A percentile compares a stretch with the other conserved stretches of the same genome.
Conservation (phyloP, 345 rosid genomes). For the Sonneratia alba region DNA sequence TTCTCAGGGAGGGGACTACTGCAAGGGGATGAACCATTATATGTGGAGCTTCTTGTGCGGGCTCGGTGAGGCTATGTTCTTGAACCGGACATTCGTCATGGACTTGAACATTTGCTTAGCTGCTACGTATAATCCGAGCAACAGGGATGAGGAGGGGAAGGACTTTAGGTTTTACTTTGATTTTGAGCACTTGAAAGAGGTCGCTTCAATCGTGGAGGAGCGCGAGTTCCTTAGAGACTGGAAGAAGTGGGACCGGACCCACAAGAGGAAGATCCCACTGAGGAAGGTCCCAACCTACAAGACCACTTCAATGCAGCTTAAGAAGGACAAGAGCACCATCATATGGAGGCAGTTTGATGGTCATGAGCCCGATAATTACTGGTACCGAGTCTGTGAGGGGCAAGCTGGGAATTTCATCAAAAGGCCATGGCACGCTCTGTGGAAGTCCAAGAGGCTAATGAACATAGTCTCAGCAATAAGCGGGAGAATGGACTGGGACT, state of each 20-base stretch:
- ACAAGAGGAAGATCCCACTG: conserved; percentile 60
- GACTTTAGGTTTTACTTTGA: conserved; percentile 84
- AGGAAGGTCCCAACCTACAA: conserved; percentile 64
- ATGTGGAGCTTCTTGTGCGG: conserved; percentile 96
- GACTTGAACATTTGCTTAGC: conserved; percentile 80
- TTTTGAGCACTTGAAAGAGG: conserved; percentile 84
- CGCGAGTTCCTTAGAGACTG: conserved; percentile 66
- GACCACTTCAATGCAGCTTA: conserved; percentile 59
- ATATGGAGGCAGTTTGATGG: conserved; percentile 88
- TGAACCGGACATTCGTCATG: conserved; percentile 86
- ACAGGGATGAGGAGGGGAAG: conserved; percentile 75
- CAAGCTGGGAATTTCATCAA: conserved; percentile 55
- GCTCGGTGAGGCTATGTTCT: conserved; percentile 85
- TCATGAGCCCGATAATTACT: conserved; percentile 80
- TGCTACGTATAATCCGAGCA: conserved; percentile 45
- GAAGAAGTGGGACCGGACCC: conserved; percentile 76
- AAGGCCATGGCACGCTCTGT: conserved; percentile 79
- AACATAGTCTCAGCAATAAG: conserved; percentile 75
- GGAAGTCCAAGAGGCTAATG: conserved; percentile 96
- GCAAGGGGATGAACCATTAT: conserved; percentile 94
- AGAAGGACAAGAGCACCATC: conserved; percentile 65
- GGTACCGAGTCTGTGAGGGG: conserved; percentile 95
- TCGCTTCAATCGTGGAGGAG: conserved; percentile 68
- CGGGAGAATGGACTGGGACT: conserved; percentile 94
- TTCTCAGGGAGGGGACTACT: conserved; percentile 82